Evolutionary conservation across 2,329 filamentous ascomycete species (phyloP), one percentile per base, ranked within the genome.

Genomic region (Exophiala sideris): DNA sequence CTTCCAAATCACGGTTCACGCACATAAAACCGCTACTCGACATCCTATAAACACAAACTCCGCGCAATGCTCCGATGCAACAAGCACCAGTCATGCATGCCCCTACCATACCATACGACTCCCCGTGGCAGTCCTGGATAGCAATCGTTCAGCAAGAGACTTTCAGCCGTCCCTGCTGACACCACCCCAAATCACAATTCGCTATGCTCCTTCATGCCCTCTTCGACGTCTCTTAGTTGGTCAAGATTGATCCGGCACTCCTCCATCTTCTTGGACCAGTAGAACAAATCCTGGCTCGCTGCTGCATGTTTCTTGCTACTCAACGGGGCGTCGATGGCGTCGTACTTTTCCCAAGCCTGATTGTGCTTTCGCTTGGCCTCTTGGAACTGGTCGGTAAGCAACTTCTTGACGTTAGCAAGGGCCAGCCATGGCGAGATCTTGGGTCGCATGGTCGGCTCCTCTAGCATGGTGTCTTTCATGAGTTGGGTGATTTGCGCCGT

Each of bases 341-440:
- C 60, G 42, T 64, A 64, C 38, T 60, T 60, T 46, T 60, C 52
- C 62, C 61, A 63, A 8, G 61, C 62, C 33, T 78, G 70, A 0
- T 79, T 75, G n/a, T 91, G 79, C 64, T 86, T 79, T 61, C 87
- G 78, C 70, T 88, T 87, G 49, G 95, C 73, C 67, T 95, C 88
- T 10, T 80, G 79, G 41, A 91, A 80, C 69, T 96, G 91, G 67
- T 95, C 89, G 62, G 89, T 79, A 3, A 95, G 75, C 6, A 84
- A 81, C 71, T 95, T 94, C 68, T 95, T 85, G 18, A 95, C 88
- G n/a, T 85, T 82, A 6, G 88, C 87, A 20, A 96, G 81, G 8
- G 90, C 89, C 40, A 85, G 72, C 3, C 81, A 83, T 0, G 89
- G 89, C 1, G 83, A 74, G 65, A 89, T 85, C 1, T 85, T 79